Conservation (phyloP, 345 rosid genomes). For the Eucalyptus sp. region DNA sequence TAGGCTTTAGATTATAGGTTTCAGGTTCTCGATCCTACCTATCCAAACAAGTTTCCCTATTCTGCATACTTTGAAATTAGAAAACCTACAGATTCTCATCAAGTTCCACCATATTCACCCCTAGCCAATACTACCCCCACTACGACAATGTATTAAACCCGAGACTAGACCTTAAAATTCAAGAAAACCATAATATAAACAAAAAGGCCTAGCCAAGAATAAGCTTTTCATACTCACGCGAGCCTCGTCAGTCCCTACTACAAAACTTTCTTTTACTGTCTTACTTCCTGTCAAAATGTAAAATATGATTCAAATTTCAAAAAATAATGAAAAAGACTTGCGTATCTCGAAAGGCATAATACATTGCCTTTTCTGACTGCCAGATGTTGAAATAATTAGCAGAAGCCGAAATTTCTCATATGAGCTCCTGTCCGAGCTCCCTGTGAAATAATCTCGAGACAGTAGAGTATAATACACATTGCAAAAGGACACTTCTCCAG, state of each 20-base stretch:
- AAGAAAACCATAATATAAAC: background rate
- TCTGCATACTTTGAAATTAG: accelerated
- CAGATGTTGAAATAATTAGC: background rate
- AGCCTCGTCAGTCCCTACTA: background rate
- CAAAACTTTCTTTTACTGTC: background rate
- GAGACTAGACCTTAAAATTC: background rate
- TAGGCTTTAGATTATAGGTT: accelerated
- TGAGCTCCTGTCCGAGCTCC: background rate
- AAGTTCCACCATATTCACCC: too few species aligned
- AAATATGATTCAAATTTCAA: background rate
- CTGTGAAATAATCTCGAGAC: background rate
- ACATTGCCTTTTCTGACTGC: background rate
- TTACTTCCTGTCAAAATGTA: background rate
- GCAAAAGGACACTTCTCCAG: background rate
- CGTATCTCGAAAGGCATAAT: background rate
- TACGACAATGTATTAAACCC: too few species aligned
- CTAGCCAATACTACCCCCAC: too few species aligned
- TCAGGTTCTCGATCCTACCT: accelerated
- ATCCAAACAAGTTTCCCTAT: accelerated
- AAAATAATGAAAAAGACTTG: background rate
- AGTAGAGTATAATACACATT: background rate
- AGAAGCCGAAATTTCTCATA: background rate
- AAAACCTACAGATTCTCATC: too few species aligned
- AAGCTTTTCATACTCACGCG: background rate
- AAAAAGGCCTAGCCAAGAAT: background rate